A percentile compares a stretch with the other conserved stretches of the same genome.
Conservation (phyloP, 1,139 yeast species). For the Blastobotrys buckinghamii region DNA sequence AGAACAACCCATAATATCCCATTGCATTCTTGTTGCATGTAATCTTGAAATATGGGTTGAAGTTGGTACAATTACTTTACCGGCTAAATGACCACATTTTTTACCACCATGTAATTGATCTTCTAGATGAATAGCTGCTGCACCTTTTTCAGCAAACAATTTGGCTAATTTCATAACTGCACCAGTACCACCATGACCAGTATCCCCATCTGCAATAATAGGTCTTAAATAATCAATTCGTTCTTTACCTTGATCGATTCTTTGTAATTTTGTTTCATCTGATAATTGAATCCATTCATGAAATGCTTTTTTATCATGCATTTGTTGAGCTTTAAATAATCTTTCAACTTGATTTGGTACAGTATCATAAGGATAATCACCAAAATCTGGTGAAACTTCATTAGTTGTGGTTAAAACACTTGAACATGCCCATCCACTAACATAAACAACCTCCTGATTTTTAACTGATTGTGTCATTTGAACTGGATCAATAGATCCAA, state of each 20-base stretch:
- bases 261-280: constrained; percentile 27
- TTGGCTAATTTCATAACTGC: constrained; percentile 61
- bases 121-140: constrained; percentile 59
- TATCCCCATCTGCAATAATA: constrained; percentile 61
- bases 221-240: constrained; percentile 51
- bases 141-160: constrained; percentile 58
- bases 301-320: constrained; percentile 51
- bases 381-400: constrained; percentile 57
- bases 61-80: constrained; percentile 58
- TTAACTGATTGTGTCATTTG: constrained; percentile 54
- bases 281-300: constrained; percentile 38
- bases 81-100: constrained; percentile 60
- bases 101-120: constrained; percentile 63
- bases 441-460: constrained; percentile 50
- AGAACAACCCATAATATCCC: constrained; percentile 59
- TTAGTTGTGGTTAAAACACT: constrained; percentile 50
- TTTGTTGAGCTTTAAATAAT: constrained; percentile 51
- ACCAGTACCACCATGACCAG: constrained; percentile 64
- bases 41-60: constrained; percentile 51
- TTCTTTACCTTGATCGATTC: constrained; percentile 27
- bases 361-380: constrained; percentile 61
- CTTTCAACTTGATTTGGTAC: constrained; percentile 62
- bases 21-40: constrained; percentile 55
- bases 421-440: constrained; percentile 60
- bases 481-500: constrained; percentile 59